A percentile compares a stretch with the other conserved stretches of the same genome.
phyloP scores from a whole-genome alignment of 345 rosid species.

The Eutrema heterophyllum region DNA sequence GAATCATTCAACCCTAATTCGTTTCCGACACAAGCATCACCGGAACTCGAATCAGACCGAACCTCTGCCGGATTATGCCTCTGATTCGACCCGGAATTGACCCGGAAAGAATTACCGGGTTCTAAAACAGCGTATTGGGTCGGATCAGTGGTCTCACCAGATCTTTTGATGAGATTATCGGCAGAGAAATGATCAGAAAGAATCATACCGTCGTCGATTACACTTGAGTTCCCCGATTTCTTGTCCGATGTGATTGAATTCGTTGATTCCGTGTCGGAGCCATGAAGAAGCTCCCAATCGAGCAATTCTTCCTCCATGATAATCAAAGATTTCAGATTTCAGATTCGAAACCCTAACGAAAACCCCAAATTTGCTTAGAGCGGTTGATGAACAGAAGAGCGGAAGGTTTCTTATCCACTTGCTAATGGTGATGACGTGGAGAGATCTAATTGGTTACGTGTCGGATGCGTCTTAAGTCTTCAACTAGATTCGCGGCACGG shows the following conservation, averaged over 20 bases:
- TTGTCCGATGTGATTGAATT: conserved; percentile 26
- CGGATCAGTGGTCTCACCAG: conserved; percentile 32
- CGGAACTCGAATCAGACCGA: conserved; percentile 61
- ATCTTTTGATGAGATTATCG: conserved; percentile 21
- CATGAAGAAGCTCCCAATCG: conserved; percentile 81
- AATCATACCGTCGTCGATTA: conserved; percentile 53
- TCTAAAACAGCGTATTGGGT: conserved; percentile 22
- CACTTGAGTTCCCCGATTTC: conserved; percentile 32
- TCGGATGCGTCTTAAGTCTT: background rate
- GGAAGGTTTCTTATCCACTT: conserved; percentile 18
- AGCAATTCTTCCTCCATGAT: conserved; percentile 42
- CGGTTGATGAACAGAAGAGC: conserved; percentile 3
- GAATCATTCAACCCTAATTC: conserved; percentile 19
- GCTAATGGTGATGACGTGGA: conserved; percentile 12
- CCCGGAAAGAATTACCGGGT: conserved; percentile 72
- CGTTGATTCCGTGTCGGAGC: conserved; percentile 44
- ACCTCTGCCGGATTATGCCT: conserved; percentile 33
- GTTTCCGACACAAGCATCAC: background rate
- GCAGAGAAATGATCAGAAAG: conserved; percentile 77
- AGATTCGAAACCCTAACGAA: background rate
- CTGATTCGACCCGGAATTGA: conserved; percentile 47
- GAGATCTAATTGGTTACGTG: conserved; percentile 13
- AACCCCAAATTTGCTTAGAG: background rate
- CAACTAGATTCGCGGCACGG: background rate
- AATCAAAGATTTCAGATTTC: background rate